Evolutionary conservation across 208 protist genomes (phyloP), one percentile per base, ranked within the genome.

Genomic region (Trypanosoma scelopori): DNA sequence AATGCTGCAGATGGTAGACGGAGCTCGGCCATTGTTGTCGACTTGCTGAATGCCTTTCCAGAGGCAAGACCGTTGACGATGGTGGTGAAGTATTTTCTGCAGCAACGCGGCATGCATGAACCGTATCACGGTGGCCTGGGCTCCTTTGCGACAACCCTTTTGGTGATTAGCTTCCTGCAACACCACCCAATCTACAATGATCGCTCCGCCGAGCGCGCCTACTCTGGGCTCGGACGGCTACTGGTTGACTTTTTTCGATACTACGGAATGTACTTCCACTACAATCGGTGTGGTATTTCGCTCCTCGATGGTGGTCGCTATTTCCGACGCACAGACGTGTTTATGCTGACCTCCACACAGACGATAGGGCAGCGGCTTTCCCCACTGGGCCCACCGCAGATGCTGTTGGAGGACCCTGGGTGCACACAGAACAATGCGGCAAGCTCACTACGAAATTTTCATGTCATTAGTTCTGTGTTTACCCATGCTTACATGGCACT

Each of bases 211-310:
- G 65, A 85, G 41, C 87, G 85, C 12, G 46, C 72, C 15, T 71
- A 77, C 65, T 82, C 76, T 0, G 92, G 91, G n/a, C 81, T 97
- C 3, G 96, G 96, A 18, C 82, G 82, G n/a, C 74, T 98, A 11
- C 75, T 98, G 0, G 79, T 97, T 0, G 92, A 98, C 53, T 98
- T 98, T 48, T 93, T 98, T 58, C 82, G 89, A n/a, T 92, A 96
- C 58, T 95, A 94, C 46, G 94, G 96, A 5, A 49, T 80, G 42
- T 82, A 79, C 61, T 98, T 93, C 79, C 86, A 82, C 75, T 97
- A 92, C 67, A 20, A 81, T 4, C 48, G 62, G 1, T 85, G 90
- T 30, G 96, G 89, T 25, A 81, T 98, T 22, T 91, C 82, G 18
- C 56, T 97, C 18, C 27, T 55, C 0, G 59, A 82, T 16, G 76